These are phyloP conservation scores for Azolla pinnata DNA, from an alignment of 75 land plant species.

Conservation along the genomic window DNA sequence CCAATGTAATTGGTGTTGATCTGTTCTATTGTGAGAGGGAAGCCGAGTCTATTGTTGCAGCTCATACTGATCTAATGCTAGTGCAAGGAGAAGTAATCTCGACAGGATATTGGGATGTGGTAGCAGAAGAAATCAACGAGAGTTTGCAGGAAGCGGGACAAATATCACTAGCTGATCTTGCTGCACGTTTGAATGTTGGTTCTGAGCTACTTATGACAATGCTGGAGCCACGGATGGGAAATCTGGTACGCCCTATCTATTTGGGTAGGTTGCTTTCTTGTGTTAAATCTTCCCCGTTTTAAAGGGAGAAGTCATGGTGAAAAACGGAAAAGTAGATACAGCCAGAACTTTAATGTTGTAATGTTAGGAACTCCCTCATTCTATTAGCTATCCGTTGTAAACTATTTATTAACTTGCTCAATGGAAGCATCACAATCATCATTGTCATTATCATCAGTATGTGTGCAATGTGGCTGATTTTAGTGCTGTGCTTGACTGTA, in stretches of 20 bases:
- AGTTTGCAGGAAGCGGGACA: conserved; percentile 85
- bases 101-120: conserved; percentile 73
- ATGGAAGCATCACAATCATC: no score
- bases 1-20: conserved; percentile 76
- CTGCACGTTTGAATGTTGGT: conserved; percentile 69
- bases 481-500: no score
- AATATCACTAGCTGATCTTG: conserved; percentile 75
- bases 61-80: conserved; percentile 46
- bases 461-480: no score
- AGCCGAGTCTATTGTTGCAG: conserved; percentile 46
- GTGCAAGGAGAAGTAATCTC: conserved; percentile 88
- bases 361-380: no score
- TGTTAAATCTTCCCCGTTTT: no score
- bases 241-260: conserved; percentile 35
- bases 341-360: no score
- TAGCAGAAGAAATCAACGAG: conserved; percentile 91
- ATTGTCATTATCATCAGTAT: no score
- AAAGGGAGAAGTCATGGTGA: not conserved
- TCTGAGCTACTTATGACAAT: conserved; percentile 60
- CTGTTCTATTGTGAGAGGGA: conserved; percentile 84
- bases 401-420: no score
- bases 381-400: no score
- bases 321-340: no score
- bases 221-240: conserved; percentile 75
- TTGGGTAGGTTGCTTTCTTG: no score